Percentiles rank a stretch among this genome's conserved stretches.
phyloP scores from a whole-genome alignment of 2,329 filamentous ascomycete genomes.

The Trichoderma breve region DNA sequence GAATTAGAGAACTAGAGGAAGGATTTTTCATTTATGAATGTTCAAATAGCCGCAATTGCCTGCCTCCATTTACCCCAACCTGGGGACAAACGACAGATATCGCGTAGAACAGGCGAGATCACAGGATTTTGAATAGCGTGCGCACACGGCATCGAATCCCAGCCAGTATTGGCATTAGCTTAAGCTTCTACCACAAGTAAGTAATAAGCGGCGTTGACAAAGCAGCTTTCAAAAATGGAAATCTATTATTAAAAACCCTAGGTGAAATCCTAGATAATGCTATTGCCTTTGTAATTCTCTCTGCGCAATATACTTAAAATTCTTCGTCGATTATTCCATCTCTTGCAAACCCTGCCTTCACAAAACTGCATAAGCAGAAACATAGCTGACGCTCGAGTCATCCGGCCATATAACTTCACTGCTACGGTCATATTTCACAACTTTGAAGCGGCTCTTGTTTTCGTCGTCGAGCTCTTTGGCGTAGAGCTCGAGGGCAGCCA shows the following conservation, averaged over 20 bases:
- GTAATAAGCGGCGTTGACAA: background rate
- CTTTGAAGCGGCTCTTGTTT: slow-evolving; percentile 62
- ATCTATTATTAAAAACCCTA: background rate
- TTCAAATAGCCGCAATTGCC: background rate
- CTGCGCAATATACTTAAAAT: background rate
- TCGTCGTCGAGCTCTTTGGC: slow-evolving; percentile 40
- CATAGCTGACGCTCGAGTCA: slow-evolving; percentile 93
- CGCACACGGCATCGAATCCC: background rate
- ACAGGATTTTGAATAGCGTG: background rate
- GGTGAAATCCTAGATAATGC: background rate
- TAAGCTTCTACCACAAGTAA: background rate
- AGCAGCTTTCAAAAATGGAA: background rate
- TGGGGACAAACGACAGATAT: background rate
- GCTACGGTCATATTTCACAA: slow-evolving; percentile 86
- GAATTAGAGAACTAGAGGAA: background rate
- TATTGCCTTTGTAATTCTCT: background rate
- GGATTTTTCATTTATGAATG: background rate
- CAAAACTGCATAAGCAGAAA: slow-evolving; percentile 81
- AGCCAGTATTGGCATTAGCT: background rate
- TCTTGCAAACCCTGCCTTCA: slow-evolving; percentile 32
- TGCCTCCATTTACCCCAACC: background rate
- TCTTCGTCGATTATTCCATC: background rate
- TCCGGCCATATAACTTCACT: slow-evolving; percentile 62
- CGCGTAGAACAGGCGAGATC: background rate
- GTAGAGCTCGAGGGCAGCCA: slow-evolving; percentile 79